A percentile compares a stretch with the other conserved stretches of the same genome.
Conservation (phyloP, 2,329 filamentous ascomycete species). For the Cladosporium sp. region DNA sequence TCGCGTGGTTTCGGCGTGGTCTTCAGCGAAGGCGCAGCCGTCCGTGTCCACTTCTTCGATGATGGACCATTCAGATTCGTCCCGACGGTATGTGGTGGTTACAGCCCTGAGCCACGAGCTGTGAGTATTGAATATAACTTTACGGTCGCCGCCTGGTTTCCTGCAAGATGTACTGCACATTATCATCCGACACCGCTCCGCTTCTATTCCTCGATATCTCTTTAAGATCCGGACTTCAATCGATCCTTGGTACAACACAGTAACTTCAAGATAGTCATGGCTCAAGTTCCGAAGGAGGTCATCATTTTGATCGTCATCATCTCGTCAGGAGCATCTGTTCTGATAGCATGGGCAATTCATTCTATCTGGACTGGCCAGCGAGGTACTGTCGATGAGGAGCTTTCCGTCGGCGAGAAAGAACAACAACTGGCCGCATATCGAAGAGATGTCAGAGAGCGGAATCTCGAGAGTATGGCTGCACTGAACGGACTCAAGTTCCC, state of each 20-base stretch:
- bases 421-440: not conserved
- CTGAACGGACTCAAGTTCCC: not conserved
- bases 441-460: slow-evolving; percentile 1
- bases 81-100: not conserved
- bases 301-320: slow-evolving; percentile 7
- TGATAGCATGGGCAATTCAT: slow-evolving; percentile 5
- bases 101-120: no score
- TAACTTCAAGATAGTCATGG: not conserved
- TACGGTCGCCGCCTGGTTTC: no score
- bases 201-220: not conserved
- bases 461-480: not conserved
- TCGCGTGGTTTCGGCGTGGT: not conserved
- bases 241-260: not conserved
- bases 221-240: not conserved
- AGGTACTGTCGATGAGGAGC: not conserved
- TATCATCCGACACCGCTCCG: no score
- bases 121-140: no score
- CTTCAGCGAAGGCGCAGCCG: not conserved
- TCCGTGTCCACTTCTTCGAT: slow-evolving; percentile 1
- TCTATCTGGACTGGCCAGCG: not conserved
- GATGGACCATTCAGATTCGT: slow-evolving; percentile 2
- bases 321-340: not conserved
- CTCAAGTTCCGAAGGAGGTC: not conserved
- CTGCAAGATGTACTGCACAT: not conserved
- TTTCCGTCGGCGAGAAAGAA: not conserved